These are phyloP conservation scores for Phytophthora niederhauseri DNA, from an alignment of 352 stramenopile species.

Conservation along the genomic window DNA sequence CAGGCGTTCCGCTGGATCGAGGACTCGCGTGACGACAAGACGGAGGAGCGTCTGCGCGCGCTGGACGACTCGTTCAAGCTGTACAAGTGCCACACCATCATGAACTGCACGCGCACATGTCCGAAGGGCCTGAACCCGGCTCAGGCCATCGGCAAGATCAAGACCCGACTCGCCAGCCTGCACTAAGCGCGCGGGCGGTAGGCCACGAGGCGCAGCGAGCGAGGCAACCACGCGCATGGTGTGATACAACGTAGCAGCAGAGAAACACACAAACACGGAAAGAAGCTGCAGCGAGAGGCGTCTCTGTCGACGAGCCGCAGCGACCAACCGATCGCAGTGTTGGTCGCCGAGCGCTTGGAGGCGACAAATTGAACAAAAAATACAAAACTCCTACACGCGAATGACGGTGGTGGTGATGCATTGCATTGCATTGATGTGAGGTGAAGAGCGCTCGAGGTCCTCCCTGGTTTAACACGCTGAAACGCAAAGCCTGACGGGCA, in stretches of 20 bases:
- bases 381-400: conserved; percentile 28
- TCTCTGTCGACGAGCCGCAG: conserved; percentile 19
- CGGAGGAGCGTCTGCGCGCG: conserved; percentile 94
- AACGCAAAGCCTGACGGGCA: conserved; percentile 17
- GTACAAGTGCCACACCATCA: conserved; percentile 99
- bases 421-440: background rate
- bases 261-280: conserved; percentile 23
- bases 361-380: conserved; percentile 33
- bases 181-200: conserved; percentile 50
- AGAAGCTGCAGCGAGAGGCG: conserved; percentile 30
- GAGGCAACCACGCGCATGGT: conserved; percentile 7
- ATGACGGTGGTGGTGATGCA: conserved; percentile 9
- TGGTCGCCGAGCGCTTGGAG: conserved; percentile 10
- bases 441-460: conserved; percentile 1
- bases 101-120: conserved; percentile 99
- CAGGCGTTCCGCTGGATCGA: conserved; percentile 99
- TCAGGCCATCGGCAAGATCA: conserved; percentile 99
- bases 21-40: conserved; percentile 98
- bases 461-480: conserved; percentile 23
- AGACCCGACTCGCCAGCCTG: conserved; percentile 92
- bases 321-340: conserved; percentile 34
- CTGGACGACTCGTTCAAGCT: conserved; percentile 99
- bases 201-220: conserved; percentile 1
- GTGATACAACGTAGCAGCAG: conserved; percentile 28
- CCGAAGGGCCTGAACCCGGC: conserved; percentile 99